These are phyloP conservation scores for Fraxinus dipetala DNA, from an alignment of 305 asterid genomes.

Conservation along the genomic window DNA sequence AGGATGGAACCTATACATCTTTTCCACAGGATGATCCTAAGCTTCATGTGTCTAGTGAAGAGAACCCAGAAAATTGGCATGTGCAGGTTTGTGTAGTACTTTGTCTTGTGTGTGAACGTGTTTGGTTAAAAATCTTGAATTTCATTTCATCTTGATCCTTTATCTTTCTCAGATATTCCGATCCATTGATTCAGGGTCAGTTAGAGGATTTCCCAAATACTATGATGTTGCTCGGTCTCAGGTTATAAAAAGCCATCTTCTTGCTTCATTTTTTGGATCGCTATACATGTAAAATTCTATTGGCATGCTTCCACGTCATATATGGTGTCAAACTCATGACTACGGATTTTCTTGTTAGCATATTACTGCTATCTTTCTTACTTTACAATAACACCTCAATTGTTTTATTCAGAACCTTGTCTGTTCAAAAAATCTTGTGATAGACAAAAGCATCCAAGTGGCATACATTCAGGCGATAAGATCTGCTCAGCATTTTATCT, in stretches of 20 bases:
- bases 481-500: constrained; percentile 85
- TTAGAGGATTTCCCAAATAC: constrained; percentile 70
- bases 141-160: constrained; percentile 8
- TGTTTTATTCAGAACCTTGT: constrained; percentile 58
- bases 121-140: constrained; percentile 22
- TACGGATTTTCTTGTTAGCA: not conserved
- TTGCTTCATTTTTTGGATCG: constrained; percentile 8
- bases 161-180: constrained; percentile 67
- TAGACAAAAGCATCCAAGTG: constrained; percentile 78
- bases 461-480: constrained; percentile 89
- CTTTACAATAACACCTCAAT: not conserved
- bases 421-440: constrained; percentile 61
- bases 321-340: not conserved
- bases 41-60: constrained; percentile 49
- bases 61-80: constrained; percentile 71
- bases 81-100: constrained; percentile 65
- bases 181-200: constrained; percentile 93
- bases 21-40: constrained; percentile 64
- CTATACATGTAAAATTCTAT: not conserved
- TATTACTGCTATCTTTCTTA: not conserved
- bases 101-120: constrained; percentile 20
- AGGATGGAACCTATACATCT: constrained; percentile 45
- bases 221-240: constrained; percentile 53
- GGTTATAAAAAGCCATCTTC: constrained; percentile 38
- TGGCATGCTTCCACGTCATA: not conserved